Evolutionary conservation across 805 yeast species (phyloP).

Genomic region (Limtongia smithiae): DNA sequence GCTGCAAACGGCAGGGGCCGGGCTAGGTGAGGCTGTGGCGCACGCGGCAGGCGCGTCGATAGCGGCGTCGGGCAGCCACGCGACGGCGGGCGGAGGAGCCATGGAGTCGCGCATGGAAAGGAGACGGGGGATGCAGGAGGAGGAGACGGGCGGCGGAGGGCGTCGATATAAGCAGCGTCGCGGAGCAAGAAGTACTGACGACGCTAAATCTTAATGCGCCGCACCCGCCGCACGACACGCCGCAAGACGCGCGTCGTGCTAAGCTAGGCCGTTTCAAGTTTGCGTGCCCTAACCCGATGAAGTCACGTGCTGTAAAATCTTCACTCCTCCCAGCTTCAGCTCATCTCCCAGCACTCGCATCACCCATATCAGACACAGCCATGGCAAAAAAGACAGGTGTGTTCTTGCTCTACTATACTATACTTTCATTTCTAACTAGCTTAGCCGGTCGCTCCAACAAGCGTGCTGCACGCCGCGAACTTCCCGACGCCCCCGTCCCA

Average conservation of each 20-base stretch:
- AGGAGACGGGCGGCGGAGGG: neutral
- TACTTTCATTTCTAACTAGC: neutral
- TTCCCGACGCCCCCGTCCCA: slow-evolving; percentile 15
- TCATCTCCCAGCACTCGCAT: neutral
- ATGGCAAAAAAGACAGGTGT: slow-evolving; percentile 18
- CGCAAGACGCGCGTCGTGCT: too few relatives aligned
- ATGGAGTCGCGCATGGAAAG: neutral
- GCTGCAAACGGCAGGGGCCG: too few relatives aligned
- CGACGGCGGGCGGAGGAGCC: too few relatives aligned
- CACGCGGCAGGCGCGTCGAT: too few relatives aligned
- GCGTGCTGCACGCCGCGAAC: slow-evolving; percentile 22
- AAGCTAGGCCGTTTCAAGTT: too few relatives aligned
- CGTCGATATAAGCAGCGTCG: too few relatives aligned
- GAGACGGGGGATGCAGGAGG: neutral
- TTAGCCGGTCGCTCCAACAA: slow-evolving; percentile 16
- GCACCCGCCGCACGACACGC: too few relatives aligned
- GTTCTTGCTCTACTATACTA: neutral
- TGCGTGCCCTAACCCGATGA: neutral
- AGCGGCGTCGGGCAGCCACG: neutral
- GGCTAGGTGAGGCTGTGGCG: too few relatives aligned
- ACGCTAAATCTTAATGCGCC: too few relatives aligned
- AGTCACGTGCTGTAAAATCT: neutral
- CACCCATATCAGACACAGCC: neutral
- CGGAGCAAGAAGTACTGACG: too few relatives aligned
- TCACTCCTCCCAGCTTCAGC: too few relatives aligned